Evolutionary conservation across 2,329 filamentous ascomycete species (phyloP).

Genomic region (Fonsecaea monophora): DNA sequence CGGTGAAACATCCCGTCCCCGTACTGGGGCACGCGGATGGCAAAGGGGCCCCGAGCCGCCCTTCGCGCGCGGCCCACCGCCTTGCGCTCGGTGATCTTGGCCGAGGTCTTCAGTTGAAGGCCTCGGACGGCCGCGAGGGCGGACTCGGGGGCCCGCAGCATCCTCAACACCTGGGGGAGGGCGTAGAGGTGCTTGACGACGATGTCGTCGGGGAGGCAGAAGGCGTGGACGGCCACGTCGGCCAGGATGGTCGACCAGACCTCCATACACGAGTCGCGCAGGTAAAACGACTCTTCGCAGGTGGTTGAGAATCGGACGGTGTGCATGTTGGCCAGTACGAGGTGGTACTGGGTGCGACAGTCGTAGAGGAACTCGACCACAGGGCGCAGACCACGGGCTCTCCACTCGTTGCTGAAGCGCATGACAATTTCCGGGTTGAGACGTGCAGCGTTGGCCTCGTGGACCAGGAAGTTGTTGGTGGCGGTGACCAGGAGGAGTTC

Average conservation of each 20-base stretch:
- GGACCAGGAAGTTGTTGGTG: conserved; percentile 54
- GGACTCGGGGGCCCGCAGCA: conserved; percentile 54
- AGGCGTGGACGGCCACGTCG: conserved; percentile 58
- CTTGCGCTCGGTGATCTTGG: conserved; percentile 18
- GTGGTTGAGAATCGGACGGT: conserved; percentile 56
- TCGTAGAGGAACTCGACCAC: conserved; percentile 60
- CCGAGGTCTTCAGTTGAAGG: conserved; percentile 44
- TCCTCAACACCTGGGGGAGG: conserved; percentile 56
- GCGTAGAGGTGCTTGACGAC: conserved; percentile 59
- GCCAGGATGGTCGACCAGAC: conserved; percentile 57
- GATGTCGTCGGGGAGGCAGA: conserved; percentile 57
- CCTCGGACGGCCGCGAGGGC: conserved; percentile 50
- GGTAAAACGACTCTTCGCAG: conserved; percentile 48
- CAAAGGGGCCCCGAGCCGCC: background rate
- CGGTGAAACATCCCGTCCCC: conserved; percentile 6
- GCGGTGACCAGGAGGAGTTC: conserved; percentile 55
- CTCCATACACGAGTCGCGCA: conserved; percentile 55
- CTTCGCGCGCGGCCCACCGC: background rate
- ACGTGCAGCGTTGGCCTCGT: conserved; percentile 50
- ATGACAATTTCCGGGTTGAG: conserved; percentile 50
- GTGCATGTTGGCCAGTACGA: conserved; percentile 59
- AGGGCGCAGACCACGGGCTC: conserved; percentile 25
- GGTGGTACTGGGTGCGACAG: conserved; percentile 57
- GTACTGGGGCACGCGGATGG: conserved; percentile 1
- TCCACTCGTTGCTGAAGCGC: conserved; percentile 51